These are phyloP conservation scores for Cryphonectria radicalis DNA, from an alignment of 2,329 filamentous ascomycete species.

Conservation along the genomic window DNA sequence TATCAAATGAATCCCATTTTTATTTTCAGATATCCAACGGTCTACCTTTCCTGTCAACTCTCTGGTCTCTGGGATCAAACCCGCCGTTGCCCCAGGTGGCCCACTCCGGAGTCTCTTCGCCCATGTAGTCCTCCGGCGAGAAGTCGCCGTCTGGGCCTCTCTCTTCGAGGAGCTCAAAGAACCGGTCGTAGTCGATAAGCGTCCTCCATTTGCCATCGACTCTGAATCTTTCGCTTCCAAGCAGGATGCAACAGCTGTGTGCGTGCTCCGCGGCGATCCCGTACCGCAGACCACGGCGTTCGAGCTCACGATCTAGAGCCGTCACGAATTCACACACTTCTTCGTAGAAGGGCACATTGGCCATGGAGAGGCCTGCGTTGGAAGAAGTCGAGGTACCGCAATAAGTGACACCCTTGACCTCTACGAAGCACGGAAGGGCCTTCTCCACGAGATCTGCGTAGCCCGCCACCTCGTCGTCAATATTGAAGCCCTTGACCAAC, in stretches of 20 bases:
- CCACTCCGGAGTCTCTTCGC: slow-evolving; percentile 85
- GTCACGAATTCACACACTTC: slow-evolving; percentile 85
- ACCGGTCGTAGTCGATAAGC: slow-evolving; percentile 84
- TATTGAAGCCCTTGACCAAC: slow-evolving; percentile 96
- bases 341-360: slow-evolving; percentile 94
- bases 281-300: slow-evolving; percentile 74
- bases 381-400: slow-evolving; percentile 88
- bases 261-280: slow-evolving; percentile 94
- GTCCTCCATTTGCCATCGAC: slow-evolving; percentile 86
- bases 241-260: slow-evolving; percentile 88
- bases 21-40: slow-evolving; percentile 51
- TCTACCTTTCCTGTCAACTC: slow-evolving; percentile 85
- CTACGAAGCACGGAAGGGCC: slow-evolving; percentile 87
- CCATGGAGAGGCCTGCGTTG: slow-evolving; percentile 89
- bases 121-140: slow-evolving; percentile 89
- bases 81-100: slow-evolving; percentile 93
- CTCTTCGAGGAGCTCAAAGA: slow-evolving; percentile 83
- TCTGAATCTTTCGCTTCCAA: slow-evolving; percentile 81
- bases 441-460: slow-evolving; percentile 89
- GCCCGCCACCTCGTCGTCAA: slow-evolving; percentile 88
- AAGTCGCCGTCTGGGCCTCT: slow-evolving; percentile 70
- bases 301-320: slow-evolving; percentile 71
- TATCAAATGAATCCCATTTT: neutral
- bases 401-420: slow-evolving; percentile 96
- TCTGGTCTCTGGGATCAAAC: slow-evolving; percentile 87